phyloP scores from a whole-genome alignment of 2,329 filamentous ascomycete species.

The Colletotrichum acutatum region DNA sequence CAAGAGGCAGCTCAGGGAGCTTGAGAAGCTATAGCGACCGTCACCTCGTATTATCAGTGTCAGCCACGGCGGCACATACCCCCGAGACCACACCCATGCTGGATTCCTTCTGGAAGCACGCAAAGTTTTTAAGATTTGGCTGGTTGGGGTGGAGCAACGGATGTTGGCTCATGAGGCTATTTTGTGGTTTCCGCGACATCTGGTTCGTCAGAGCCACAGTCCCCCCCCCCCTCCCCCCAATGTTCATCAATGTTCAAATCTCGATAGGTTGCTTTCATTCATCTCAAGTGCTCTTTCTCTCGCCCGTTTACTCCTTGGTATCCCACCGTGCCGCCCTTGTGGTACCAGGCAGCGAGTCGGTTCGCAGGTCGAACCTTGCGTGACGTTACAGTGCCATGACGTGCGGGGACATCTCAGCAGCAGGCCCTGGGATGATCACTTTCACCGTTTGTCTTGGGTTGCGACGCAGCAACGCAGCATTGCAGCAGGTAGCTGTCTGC shows the following conservation, averaged over 20 bases:
- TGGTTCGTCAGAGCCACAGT: background rate
- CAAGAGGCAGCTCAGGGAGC: constrained; percentile 14
- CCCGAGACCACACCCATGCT: background rate
- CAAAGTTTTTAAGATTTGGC: background rate
- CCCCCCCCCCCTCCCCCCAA: too few species aligned
- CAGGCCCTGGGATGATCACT: constrained; percentile 13
- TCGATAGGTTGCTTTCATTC: background rate
- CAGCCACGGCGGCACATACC: background rate
- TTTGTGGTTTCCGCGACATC: constrained; percentile 3
- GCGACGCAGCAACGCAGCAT: background rate
- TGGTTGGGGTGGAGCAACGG: background rate
- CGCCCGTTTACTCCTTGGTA: background rate
- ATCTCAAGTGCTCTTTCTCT: background rate
- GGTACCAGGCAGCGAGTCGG: constrained; percentile 1
- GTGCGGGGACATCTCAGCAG: constrained; percentile 11
- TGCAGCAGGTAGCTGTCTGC: background rate
- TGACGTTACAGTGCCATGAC: constrained; percentile 34
- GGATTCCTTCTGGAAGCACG: constrained; percentile 9
- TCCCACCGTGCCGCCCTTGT: background rate
- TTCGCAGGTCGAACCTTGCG: constrained; percentile 15
- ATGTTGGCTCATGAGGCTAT: constrained; percentile 19
- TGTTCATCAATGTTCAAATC: background rate
- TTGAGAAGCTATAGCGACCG: background rate
- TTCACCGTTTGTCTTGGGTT: constrained; percentile 20
- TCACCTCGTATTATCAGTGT: background rate